phyloP scores from a whole-genome alignment of 345 rosid species.

The Boechera retrofracta region DNA sequence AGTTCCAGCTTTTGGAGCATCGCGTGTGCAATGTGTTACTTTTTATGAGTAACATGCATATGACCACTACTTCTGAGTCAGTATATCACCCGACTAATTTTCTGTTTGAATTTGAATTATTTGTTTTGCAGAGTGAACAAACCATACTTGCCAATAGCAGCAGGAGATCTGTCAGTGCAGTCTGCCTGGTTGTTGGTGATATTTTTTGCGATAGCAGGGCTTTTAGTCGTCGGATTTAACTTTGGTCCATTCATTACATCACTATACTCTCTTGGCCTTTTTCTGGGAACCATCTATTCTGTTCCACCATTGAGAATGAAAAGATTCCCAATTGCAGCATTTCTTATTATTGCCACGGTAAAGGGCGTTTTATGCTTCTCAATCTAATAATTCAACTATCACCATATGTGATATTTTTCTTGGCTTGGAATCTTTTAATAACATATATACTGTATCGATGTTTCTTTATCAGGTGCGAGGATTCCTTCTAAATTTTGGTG shows the following conservation, averaged over 20 bases:
- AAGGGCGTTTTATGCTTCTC: conserved; percentile 28
- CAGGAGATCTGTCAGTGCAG: conserved; percentile 94
- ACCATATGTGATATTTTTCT: background rate
- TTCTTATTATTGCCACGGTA: conserved; percentile 94
- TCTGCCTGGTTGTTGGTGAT: conserved; percentile 91
- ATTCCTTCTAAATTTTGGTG: conserved; percentile 95
- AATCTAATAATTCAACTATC: conserved; percentile 14
- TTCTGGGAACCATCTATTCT: conserved; percentile 93
- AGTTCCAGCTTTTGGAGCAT: conserved; percentile 16
- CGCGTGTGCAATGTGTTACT: background rate
- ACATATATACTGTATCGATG: conserved; percentile 14
- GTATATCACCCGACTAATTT: no score
- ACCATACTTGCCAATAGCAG: conserved; percentile 97
- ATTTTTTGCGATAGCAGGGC: conserved; percentile 76
- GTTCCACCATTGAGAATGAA: conserved; percentile 97
- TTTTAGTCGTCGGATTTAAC: conserved; percentile 70
- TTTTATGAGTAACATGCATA: no score
- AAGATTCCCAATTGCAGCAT: conserved; percentile 87
- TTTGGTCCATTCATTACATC: conserved; percentile 85
- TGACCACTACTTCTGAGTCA: no score
- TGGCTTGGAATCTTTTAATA: background rate
- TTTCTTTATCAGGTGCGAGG: conserved; percentile 77
- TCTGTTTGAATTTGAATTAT: background rate
- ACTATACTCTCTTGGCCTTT: conserved; percentile 83
- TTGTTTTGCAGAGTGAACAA: conserved; percentile 85